These are phyloP conservation scores for Pythium grandisporangium DNA, from an alignment of 352 stramenopile genomes.

Conservation along the genomic window DNA sequence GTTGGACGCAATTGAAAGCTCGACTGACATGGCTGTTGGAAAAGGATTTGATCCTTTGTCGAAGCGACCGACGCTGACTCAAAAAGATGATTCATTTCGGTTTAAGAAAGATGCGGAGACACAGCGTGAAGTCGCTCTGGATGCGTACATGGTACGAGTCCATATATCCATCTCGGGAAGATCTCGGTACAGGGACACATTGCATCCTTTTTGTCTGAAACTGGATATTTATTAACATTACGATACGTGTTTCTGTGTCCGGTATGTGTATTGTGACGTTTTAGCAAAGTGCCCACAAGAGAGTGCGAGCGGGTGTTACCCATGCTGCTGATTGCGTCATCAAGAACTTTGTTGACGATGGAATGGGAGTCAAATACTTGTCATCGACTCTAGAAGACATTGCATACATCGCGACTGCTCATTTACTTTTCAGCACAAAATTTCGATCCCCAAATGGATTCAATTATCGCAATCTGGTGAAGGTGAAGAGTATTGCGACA, in stretches of 20 bases:
- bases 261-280: slow-evolving; percentile 4
- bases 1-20: slow-evolving; percentile 48
- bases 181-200: too few relatives aligned
- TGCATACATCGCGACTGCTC: slow-evolving; percentile 60
- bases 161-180: too few relatives aligned
- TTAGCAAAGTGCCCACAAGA: slow-evolving; percentile 50
- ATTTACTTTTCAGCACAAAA: slow-evolving; percentile 78
- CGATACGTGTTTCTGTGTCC: too few relatives aligned
- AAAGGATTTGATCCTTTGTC: too few relatives aligned
- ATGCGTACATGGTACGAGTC: slow-evolving; percentile 66
- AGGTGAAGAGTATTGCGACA: slow-evolving; percentile 79
- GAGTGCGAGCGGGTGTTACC: slow-evolving; percentile 48
- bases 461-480: slow-evolving; percentile 70
- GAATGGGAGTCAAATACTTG: slow-evolving; percentile 31
- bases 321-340: slow-evolving; percentile 22
- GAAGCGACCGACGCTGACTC: slow-evolving; percentile 6
- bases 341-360: slow-evolving; percentile 17
- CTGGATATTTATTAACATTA: too few relatives aligned
- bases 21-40: too few relatives aligned
- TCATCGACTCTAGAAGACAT: slow-evolving; percentile 53
- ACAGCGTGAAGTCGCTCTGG: slow-evolving; percentile 49
- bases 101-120: slow-evolving; percentile 28
- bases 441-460: slow-evolving; percentile 65
- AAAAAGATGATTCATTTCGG: slow-evolving; percentile 16
- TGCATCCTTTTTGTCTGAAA: neutral